These are phyloP conservation scores for Glonium stellatum DNA, from an alignment of 495 filamentous ascomycete species.

Conservation along the genomic window DNA sequence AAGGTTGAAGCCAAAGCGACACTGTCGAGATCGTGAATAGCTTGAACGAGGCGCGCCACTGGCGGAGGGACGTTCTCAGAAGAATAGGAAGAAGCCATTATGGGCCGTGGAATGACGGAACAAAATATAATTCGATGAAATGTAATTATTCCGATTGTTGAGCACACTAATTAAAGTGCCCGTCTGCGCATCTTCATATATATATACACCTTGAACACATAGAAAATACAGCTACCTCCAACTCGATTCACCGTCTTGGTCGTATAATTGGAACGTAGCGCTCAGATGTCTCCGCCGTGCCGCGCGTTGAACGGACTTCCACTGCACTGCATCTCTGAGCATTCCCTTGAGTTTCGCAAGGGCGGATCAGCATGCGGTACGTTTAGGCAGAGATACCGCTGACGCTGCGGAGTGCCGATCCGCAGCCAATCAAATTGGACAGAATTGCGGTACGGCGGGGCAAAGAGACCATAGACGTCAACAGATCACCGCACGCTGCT, in stretches of 20 bases:
- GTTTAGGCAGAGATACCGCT: too few relatives aligned
- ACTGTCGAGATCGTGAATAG: constrained; percentile 14
- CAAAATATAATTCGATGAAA: background rate
- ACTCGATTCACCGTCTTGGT: too few relatives aligned
- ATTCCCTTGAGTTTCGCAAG: background rate
- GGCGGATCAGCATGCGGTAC: background rate
- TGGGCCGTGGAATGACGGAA: background rate
- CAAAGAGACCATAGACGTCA: too few relatives aligned
- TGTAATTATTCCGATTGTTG: background rate
- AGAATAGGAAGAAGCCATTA: background rate
- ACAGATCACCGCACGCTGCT: background rate
- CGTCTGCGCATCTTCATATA: background rate
- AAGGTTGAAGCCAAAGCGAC: constrained; percentile 6
- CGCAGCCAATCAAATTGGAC: background rate
- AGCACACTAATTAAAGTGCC: background rate
- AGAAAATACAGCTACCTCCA: too few relatives aligned
- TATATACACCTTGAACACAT: too few relatives aligned
- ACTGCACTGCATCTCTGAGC: too few relatives aligned
- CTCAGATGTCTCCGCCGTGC: too few relatives aligned
- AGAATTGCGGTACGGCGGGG: background rate
- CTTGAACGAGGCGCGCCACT: constrained; percentile 5
- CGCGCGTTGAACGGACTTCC: too few relatives aligned
- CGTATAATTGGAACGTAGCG: too few relatives aligned
- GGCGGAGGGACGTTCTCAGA: background rate
- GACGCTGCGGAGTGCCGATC: background rate